Evolutionary conservation across 1,284 basidiomycete genomes (phyloP), one percentile per base, ranked within the genome.

Genomic region (Afroboletus lepidellus): DNA sequence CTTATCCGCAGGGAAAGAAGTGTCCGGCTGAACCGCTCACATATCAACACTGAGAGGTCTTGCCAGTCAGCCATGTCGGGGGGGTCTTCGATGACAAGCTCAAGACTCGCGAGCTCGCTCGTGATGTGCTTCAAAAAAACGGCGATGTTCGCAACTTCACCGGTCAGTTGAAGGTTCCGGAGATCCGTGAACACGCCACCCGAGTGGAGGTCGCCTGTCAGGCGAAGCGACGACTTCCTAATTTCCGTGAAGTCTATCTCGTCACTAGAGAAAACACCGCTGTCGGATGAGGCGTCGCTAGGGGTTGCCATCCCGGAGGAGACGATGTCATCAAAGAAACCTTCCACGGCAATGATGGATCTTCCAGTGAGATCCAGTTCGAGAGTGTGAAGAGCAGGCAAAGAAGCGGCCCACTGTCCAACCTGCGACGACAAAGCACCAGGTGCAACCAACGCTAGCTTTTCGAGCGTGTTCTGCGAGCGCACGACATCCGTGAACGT

Each of bases 51-150:
- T 42, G 79, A 85, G 20, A 90, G 73, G 55, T 87, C 80, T 57
- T 80, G 80, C 87, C 87, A 90, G 61, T 88, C 86, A 13, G 77
- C 77, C 54, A 76, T 77, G 58, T 83, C 79, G 13, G 86, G 85
- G 15, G 87, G 85, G 60, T 90, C 87, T 57, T 90, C 87, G 56
- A 90, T 83, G 61, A 83, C 73, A 37, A 90, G 77, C 49, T 90
- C 87, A 54, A 90, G 75, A 46, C 79, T 76, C 23, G 74, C 71
- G 58, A 90, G 69, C 30, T 79, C 74, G 62, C 78, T 81, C 16
- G 79, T 75, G 59, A 90, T 67, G 61, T 87, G 84, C 57, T 77
- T 80, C 56, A 90, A 67, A 72, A 90, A 90, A 16, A 81, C 80
- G 5, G 80, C 77, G 48, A 89, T 78, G 65, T 83, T 86, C 8